Conservation (phyloP, 352 stramenopile genomes). For the Phytophthora litchii region DNA sequence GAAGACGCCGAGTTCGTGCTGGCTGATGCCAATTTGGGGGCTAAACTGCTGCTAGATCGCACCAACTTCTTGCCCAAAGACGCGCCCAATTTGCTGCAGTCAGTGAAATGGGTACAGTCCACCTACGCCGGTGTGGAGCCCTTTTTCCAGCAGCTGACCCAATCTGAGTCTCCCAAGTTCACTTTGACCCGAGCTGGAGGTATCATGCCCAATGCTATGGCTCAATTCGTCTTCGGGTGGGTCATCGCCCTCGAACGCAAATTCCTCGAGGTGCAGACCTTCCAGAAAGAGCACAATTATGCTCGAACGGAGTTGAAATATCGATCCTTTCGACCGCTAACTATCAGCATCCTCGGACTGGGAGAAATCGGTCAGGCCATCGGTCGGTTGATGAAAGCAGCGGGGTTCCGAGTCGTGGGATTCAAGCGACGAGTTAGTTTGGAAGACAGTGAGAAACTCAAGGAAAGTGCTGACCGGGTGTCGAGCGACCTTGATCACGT, state of each 20-base stretch:
- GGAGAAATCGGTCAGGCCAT: constrained; percentile 70
- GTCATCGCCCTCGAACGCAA: constrained; percentile 44
- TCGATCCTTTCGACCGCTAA: constrained; percentile 43
- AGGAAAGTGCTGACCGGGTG: constrained; percentile 42
- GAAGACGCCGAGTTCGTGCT: constrained; percentile 39
- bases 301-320: constrained; percentile 35
- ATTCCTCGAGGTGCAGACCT: constrained; percentile 45
- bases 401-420: constrained; percentile 64
- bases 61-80: constrained; percentile 8
- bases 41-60: constrained; percentile 33
- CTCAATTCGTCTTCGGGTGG: constrained; percentile 56
- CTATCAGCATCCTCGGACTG: constrained; percentile 58
- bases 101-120: constrained; percentile 56
- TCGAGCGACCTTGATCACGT: constrained; percentile 56
- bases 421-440: constrained; percentile 58
- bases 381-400: constrained; percentile 48
- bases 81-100: constrained; percentile 22
- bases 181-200: constrained; percentile 48
- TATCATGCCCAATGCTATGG: constrained; percentile 53
- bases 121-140: constrained; percentile 56
- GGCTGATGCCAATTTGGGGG: constrained; percentile 33
- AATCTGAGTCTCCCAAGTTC: constrained; percentile 26
- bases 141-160: constrained; percentile 34
- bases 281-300: constrained; percentile 38
- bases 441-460: constrained; percentile 8